A percentile compares a stretch with the other conserved stretches of the same genome.
These are phyloP conservation scores for Aspergillus quadricinctus DNA, from an alignment of 2,329 filamentous ascomycete species.

Conservation along the genomic window DNA sequence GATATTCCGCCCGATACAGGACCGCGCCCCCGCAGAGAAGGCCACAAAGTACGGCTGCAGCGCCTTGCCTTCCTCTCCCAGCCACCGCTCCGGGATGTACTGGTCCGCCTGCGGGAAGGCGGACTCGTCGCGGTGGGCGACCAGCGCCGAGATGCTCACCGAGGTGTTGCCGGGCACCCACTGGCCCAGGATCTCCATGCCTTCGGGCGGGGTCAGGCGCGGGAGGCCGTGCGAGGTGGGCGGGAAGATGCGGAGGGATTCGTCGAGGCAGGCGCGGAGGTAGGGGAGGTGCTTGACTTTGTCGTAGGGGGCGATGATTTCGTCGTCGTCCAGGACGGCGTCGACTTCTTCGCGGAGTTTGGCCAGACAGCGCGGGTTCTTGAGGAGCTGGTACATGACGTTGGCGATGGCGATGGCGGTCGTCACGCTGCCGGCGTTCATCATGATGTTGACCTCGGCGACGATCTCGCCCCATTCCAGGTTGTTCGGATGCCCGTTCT, in stretches of 20 bases:
- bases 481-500: constrained; percentile 41
- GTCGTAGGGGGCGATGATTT: constrained; percentile 47
- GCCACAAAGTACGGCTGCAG: constrained; percentile 38
- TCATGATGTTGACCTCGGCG: constrained; percentile 46
- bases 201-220: constrained; percentile 45
- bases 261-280: constrained; percentile 51
- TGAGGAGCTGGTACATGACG: constrained; percentile 50
- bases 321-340: constrained; percentile 39
- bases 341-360: constrained; percentile 47
- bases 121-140: constrained; percentile 36
- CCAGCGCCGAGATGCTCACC: constrained; percentile 42
- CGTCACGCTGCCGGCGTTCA: constrained; percentile 50
- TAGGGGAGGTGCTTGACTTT: constrained; percentile 51
- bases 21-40: constrained; percentile 38
- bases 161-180: constrained; percentile 44
- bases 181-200: constrained; percentile 41
- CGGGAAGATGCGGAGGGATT: constrained; percentile 45
- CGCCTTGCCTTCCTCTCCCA: constrained; percentile 38
- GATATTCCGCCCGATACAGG: constrained; percentile 42
- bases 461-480: constrained; percentile 57
- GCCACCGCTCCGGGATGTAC: constrained; percentile 42
- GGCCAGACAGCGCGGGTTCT: constrained; percentile 39
- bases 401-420: constrained; percentile 53
- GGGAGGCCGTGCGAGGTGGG: constrained; percentile 43
- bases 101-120: constrained; percentile 37